Conservation (phyloP, 768 basidiomycete genomes). For the Leccinum longicurvipes region DNA sequence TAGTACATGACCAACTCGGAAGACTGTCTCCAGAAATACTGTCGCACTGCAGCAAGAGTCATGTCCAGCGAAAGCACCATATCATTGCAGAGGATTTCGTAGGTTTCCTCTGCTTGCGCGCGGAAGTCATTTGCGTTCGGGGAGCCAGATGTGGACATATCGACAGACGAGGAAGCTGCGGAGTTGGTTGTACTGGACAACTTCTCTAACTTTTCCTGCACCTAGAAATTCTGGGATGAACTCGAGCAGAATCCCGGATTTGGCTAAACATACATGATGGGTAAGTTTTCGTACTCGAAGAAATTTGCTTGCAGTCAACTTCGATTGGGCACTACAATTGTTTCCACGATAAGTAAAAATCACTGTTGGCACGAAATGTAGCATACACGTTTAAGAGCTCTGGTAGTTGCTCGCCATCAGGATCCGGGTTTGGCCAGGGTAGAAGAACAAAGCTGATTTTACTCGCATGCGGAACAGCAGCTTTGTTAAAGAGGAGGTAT, state of each 20-base stretch:
- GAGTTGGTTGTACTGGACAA: conserved; percentile 36
- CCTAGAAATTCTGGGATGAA: conserved; percentile 43
- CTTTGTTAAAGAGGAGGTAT: conserved; percentile 71
- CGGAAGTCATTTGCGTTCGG: conserved; percentile 21
- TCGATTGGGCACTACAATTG: conserved; percentile 60
- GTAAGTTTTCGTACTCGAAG: conserved; percentile 84
- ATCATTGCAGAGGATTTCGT: conserved; percentile 89
- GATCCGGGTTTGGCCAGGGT: conserved; percentile 64
- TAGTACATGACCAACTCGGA: conserved; percentile 77
- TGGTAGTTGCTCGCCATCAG: conserved; percentile 59
- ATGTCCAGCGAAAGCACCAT: conserved; percentile 78
- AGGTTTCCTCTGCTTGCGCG: conserved; percentile 58
- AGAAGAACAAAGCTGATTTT: conserved; percentile 91
- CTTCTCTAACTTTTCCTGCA: conserved; percentile 79
- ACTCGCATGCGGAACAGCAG: conserved; percentile 46
- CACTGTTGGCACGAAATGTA: not conserved
- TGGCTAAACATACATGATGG: conserved; percentile 61
- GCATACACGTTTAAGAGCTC: conserved; percentile 85
- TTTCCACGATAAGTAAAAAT: not conserved
- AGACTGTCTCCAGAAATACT: conserved; percentile 82
- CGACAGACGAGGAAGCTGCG: conserved; percentile 33
- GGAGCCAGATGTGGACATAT: conserved; percentile 34
- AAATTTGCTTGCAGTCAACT: conserved; percentile 84
- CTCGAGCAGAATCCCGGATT: not conserved
- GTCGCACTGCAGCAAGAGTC: conserved; percentile 87